phyloP scores from a whole-genome alignment of 306 rosid genomes.

The Acacia confusa region DNA sequence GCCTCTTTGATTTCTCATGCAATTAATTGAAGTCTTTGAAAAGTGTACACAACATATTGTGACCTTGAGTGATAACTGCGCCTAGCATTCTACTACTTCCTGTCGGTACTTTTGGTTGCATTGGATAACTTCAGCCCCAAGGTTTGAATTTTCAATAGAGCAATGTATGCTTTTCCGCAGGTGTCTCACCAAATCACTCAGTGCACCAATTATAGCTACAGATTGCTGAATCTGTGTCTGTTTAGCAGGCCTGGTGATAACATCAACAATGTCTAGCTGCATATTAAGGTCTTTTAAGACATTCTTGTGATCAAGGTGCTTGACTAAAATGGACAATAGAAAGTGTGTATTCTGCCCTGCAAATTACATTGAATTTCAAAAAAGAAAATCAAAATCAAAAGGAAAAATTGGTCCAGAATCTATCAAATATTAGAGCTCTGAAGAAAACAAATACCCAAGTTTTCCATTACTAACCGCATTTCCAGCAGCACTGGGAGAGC shows the following conservation, averaged over 20 bases:
- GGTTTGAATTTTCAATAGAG: conserved; percentile 75
- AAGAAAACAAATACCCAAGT: conserved; percentile 43
- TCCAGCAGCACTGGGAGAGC: conserved; percentile 57
- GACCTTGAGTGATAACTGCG: conserved; percentile 83
- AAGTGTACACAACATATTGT: conserved; percentile 2
- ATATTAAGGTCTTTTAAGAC: conserved; percentile 78
- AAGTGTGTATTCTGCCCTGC: conserved; percentile 89
- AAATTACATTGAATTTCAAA: conserved; percentile 31
- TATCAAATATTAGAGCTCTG: conserved; percentile 6
- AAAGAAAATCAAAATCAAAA: conserved; percentile 15
- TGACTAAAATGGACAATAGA: conserved; percentile 77
- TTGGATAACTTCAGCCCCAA: conserved; percentile 66
- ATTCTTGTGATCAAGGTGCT: conserved; percentile 95
- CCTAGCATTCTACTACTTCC: conserved; percentile 88
- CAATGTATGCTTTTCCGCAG: conserved; percentile 86
- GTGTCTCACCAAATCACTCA: conserved; percentile 91
- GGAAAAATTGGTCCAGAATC: conserved; percentile 15
- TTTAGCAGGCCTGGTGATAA: conserved; percentile 71
- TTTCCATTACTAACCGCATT: conserved; percentile 66
- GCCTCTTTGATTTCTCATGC: background rate
- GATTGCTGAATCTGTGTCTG: conserved; percentile 75
- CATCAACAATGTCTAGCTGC: conserved; percentile 83
- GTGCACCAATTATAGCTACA: conserved; percentile 68
- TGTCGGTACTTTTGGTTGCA: conserved; percentile 72
- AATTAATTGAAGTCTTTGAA: background rate